Evolutionary conservation across 345 rosid genomes (phyloP), one percentile per base, ranked within the genome.

Genomic region (Eucalyptus grandis): DNA sequence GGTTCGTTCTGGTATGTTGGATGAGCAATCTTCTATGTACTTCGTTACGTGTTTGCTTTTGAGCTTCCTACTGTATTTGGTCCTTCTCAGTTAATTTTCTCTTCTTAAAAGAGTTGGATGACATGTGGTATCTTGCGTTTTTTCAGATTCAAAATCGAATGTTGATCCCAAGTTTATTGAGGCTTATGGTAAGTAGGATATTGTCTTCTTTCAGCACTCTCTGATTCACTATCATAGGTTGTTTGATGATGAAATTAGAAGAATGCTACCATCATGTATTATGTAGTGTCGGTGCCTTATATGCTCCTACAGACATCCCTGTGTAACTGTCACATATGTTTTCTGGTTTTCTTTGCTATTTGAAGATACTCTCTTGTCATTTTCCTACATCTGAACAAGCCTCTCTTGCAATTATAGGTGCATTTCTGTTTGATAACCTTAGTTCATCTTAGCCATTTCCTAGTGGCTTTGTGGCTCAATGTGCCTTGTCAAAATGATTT

Each of bases 101-200:
- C 89, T 43, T 34, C 12, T 30, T 49, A n/a, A 15, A 65, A n/a
- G 37, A 65, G 86, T 49, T 67, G 60, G 56, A 88, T 88, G 21
- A 58, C 50, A 13, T 86, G 85, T 47, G 9, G 62, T 54, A 26
- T 83, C 37, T 43, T 31, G 58, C 43, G 22, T 30, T 16, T 81
- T 91, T 92, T 91, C 95, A 96, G 99, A 94, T 91, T 93, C 94
- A 65, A 98, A 91, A 90, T 90, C 93, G 81, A 90, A 90, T 9
- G 94, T 94, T 89, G 98, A 96, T 90, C 93, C 95, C 89, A 97
- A 92, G 92, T 93, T 94, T 89, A 80, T 94, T 43, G 99, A 98
- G 93, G 95, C 96, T 90, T 95, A 91, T 91, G 99, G 99, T 97
- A 94, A 94, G 95, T 34, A 40, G 88, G 88, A 62, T 82, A 85